These are phyloP conservation scores for Quercus gilva DNA, from an alignment of 306 rosid genomes.

Conservation along the genomic window DNA sequence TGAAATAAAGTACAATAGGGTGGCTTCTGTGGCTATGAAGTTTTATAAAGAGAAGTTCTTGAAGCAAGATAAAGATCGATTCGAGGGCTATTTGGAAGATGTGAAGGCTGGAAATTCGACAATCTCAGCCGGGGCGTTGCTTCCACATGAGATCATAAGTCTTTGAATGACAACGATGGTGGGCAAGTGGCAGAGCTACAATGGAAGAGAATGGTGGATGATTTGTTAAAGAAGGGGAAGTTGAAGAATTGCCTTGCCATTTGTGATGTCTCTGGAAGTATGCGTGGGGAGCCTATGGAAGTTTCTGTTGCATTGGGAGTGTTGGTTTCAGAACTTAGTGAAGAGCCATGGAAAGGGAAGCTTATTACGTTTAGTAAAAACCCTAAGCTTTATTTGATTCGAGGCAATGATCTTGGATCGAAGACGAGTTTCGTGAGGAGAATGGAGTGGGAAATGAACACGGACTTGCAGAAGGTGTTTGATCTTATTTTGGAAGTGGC, in stretches of 20 bases:
- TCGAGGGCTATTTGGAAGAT: conserved; percentile 41
- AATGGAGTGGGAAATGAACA: conserved; percentile 8
- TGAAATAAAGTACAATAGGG: conserved; percentile 51
- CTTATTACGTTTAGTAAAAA: conserved; percentile 44
- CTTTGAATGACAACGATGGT: not conserved
- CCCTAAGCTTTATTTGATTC: too few relatives aligned
- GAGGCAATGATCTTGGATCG: too few relatives aligned
- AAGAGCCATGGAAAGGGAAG: conserved; percentile 41
- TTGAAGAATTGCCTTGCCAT: conserved; percentile 49
- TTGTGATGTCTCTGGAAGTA: conserved; percentile 61
- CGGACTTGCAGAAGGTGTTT: too few relatives aligned
- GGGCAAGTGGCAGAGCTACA: conserved; percentile 21
- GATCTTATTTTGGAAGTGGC: too few relatives aligned
- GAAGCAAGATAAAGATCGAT: conserved; percentile 55
- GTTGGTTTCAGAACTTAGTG: conserved; percentile 45
- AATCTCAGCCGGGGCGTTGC: conserved; percentile 61
- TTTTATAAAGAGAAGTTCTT: conserved; percentile 43
- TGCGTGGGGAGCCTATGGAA: conserved; percentile 50
- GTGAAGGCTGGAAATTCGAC: conserved; percentile 41
- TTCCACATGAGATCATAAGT: conserved; percentile 54
- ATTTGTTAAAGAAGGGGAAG: conserved; percentile 40
- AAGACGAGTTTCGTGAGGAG: not conserved
- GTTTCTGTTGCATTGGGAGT: conserved; percentile 61
- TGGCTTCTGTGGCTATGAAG: conserved; percentile 65
- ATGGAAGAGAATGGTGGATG: too few relatives aligned